A percentile compares a stretch with the other conserved stretches of the same genome.
These are phyloP conservation scores for Artemisia argyi DNA, from an alignment of 129 eudicot genomes.

Conservation along the genomic window DNA sequence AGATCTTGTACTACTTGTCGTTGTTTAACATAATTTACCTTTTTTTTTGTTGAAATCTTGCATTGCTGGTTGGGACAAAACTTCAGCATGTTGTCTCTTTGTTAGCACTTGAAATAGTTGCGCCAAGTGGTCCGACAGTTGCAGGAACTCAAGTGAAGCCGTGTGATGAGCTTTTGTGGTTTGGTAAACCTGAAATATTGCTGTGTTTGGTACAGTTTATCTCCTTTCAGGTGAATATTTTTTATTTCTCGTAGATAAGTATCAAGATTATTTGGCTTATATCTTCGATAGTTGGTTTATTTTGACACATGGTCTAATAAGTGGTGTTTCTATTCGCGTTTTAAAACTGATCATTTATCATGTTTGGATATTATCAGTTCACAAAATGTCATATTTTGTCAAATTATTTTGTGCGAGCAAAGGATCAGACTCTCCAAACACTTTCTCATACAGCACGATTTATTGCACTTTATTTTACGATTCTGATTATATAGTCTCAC, in stretches of 20 bases:
- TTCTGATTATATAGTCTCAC: no score
- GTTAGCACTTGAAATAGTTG: conserved; percentile 86
- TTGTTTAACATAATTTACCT: background rate
- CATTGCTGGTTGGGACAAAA: conserved; percentile 90
- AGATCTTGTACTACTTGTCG: background rate
- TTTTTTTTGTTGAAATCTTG: conserved; percentile 53
- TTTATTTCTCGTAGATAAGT: background rate
- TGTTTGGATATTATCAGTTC: no score
- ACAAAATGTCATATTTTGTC: background rate
- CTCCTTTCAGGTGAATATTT: conserved; percentile 84
- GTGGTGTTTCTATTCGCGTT: no score
- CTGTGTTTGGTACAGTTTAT: conserved; percentile 86
- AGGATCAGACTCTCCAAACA: no score
- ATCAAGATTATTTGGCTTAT: background rate
- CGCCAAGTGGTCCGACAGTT: conserved; percentile 62
- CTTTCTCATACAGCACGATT: no score
- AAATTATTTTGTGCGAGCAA: no score
- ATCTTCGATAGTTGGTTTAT: background rate
- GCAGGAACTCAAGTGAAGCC: conserved; percentile 87
- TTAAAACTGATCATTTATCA: no score
- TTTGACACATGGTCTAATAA: background rate
- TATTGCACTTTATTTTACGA: no score
- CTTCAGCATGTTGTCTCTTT: conserved; percentile 96
- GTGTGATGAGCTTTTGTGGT: conserved; percentile 93
- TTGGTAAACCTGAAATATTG: conserved; percentile 89